Conservation (phyloP, 805 yeast species). For the Kazachstania martiniae region DNA sequence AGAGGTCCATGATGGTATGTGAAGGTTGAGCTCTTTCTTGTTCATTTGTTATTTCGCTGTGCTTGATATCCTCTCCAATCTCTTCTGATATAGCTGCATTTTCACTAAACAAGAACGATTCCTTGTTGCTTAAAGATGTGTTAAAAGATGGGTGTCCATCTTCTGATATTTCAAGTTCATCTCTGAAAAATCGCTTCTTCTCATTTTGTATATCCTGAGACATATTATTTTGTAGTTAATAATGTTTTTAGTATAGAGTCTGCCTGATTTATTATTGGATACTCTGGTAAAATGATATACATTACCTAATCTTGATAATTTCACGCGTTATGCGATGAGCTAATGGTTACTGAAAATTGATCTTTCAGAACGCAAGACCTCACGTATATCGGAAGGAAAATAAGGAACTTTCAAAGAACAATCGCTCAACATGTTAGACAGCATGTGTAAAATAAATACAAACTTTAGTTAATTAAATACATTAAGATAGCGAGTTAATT, state of each 20-base stretch:
- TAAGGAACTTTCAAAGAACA: neutral
- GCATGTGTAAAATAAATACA: neutral
- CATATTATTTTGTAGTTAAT: neutral
- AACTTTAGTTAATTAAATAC: neutral
- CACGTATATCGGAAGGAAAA: neutral
- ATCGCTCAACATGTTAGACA: neutral
- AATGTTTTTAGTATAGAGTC: no score
- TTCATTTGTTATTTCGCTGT: neutral
- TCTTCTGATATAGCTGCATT: no score
- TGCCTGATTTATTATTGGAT: neutral
- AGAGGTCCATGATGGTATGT: neutral
- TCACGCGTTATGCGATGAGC: neutral
- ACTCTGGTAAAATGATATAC: neutral
- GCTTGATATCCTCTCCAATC: no score
- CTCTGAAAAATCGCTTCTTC: constrained; percentile 21
- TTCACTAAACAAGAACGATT: constrained; percentile 14
- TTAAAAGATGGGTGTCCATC: constrained; percentile 6
- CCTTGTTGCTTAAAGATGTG: constrained; percentile 7
- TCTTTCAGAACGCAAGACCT: neutral
- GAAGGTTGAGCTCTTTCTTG: constrained; percentile 2
- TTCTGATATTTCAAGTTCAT: constrained; percentile 21
- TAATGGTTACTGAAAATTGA: neutral
- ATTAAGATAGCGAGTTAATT: neutral
- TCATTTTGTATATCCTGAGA: constrained; percentile 1
- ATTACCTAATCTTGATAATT: neutral